Evolutionary conservation across 306 rosid genomes (phyloP).

Genomic region (Sophora flavescens): DNA sequence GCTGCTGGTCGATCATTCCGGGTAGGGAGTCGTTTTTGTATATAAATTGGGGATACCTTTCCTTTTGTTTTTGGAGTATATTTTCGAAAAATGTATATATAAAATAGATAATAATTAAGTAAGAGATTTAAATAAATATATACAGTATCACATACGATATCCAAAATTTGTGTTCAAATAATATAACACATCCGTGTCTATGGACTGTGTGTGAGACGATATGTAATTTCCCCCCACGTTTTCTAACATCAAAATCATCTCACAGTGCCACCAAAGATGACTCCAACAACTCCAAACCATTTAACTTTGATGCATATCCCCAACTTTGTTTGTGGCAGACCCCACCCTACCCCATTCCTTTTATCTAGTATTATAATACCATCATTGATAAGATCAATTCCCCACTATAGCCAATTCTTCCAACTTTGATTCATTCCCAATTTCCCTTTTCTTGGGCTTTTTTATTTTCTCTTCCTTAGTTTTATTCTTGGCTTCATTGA

Average conservation of each 20-base stretch:
- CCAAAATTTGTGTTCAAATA: no score
- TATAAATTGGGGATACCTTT: no score
- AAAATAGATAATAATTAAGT: no score
- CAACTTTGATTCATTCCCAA: conserved; percentile 38
- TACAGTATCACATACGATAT: no score
- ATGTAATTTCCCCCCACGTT: conserved; percentile 44
- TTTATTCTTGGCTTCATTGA: conserved; percentile 49
- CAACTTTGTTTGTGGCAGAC: conserved; percentile 39
- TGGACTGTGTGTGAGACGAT: conserved; percentile 49
- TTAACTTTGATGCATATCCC: conserved; percentile 51
- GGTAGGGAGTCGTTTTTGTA: no score
- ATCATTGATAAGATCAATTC: conserved; percentile 48
- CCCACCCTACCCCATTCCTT: conserved; percentile 37
- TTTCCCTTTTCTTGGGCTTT: conserved; percentile 25
- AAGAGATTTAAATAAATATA: no score
- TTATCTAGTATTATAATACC: conserved; percentile 40
- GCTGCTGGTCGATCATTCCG: no score
- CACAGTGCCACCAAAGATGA: conserved; percentile 39
- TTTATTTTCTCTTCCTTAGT: background rate
- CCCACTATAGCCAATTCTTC: conserved; percentile 32
- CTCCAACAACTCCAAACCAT: conserved; percentile 42
- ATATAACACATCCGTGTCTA: no score
- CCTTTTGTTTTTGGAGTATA: no score
- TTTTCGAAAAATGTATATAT: no score
- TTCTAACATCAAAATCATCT: conserved; percentile 18